phyloP scores from a whole-genome alignment of 768 basidiomycete species.

The Lentinula boryana region DNA sequence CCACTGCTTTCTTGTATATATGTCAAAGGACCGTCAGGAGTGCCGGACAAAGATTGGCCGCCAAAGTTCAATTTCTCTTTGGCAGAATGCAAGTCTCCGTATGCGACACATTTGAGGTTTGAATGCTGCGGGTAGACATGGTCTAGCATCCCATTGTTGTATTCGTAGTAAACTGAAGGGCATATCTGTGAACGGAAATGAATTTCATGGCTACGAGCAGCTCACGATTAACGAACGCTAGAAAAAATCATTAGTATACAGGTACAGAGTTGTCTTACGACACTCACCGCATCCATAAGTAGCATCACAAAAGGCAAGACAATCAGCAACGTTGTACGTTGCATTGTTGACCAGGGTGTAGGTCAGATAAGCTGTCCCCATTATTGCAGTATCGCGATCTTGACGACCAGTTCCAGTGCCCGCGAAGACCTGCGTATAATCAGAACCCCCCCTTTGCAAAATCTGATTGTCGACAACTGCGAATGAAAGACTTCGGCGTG shows the following conservation, averaged over 20 bases:
- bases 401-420: slow-evolving; percentile 27
- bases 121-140: slow-evolving; percentile 31
- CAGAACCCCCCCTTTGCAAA: slow-evolving; percentile 10
- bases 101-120: slow-evolving; percentile 43
- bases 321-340: slow-evolving; percentile 39
- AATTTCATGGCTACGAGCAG: background rate
- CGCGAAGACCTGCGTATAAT: slow-evolving; percentile 31
- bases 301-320: slow-evolving; percentile 32
- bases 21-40: slow-evolving; percentile 27
- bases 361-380: slow-evolving; percentile 43
- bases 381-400: slow-evolving; percentile 36
- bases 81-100: slow-evolving; percentile 35
- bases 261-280: background rate
- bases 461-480: slow-evolving; percentile 1
- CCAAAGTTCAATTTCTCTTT: slow-evolving; percentile 40
- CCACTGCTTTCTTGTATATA: slow-evolving; percentile 41
- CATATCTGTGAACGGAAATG: background rate
- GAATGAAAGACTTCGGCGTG: slow-evolving; percentile 2
- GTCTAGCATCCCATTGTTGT: slow-evolving; percentile 36
- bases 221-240: slow-evolving; percentile 38
- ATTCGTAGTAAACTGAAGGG: slow-evolving; percentile 35
- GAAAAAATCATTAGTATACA: background rate
- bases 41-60: slow-evolving; percentile 30
- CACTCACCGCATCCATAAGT: slow-evolving; percentile 35
- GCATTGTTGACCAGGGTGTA: slow-evolving; percentile 38